Percentiles rank a stretch among this genome's conserved stretches.
phyloP scores from a whole-genome alignment of 169 alveolate genomes.

The Plasmodium reichenowi region DNA sequence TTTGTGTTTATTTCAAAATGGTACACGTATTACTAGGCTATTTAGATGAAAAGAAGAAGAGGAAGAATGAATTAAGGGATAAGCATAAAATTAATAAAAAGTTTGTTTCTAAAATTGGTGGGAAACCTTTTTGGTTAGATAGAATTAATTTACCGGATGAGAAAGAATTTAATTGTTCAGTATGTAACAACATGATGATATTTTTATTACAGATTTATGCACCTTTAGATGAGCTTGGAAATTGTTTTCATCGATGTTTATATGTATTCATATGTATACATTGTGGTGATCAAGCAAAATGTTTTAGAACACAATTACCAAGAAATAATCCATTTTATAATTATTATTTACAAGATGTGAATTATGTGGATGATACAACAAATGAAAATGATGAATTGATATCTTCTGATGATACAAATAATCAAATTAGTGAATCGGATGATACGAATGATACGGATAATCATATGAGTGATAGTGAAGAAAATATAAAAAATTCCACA shows the following conservation, averaged over 20 bases:
- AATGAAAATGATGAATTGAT: neutral
- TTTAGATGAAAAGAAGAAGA: constrained; percentile 6
- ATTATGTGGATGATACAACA: neutral
- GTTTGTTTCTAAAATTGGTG: constrained; percentile 87
- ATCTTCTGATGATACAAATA: neutral
- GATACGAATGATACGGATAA: neutral
- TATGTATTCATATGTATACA: constrained; percentile 82
- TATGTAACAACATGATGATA: constrained; percentile 80
- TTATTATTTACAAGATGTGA: constrained; percentile 29
- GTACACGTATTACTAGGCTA: constrained; percentile 38
- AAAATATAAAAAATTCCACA: no score
- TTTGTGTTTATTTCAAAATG: constrained; percentile 4
- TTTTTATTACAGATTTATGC: constrained; percentile 86
- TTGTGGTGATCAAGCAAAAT: constrained; percentile 82
- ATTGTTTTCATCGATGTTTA: constrained; percentile 83
- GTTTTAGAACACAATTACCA: constrained; percentile 86
- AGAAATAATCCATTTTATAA: constrained; percentile 80
- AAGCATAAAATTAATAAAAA: constrained; percentile 79
- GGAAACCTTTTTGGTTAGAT: constrained; percentile 87
- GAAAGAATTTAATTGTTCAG: constrained; percentile 70
- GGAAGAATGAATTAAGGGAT: constrained; percentile 59
- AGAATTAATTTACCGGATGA: constrained; percentile 80
- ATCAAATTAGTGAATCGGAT: neutral
- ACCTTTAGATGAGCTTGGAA: constrained; percentile 79
- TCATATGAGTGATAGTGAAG: neutral